Evolutionary conservation across 2,329 filamentous ascomycete species (phyloP).

Genomic region (Orbilia javanica): DNA sequence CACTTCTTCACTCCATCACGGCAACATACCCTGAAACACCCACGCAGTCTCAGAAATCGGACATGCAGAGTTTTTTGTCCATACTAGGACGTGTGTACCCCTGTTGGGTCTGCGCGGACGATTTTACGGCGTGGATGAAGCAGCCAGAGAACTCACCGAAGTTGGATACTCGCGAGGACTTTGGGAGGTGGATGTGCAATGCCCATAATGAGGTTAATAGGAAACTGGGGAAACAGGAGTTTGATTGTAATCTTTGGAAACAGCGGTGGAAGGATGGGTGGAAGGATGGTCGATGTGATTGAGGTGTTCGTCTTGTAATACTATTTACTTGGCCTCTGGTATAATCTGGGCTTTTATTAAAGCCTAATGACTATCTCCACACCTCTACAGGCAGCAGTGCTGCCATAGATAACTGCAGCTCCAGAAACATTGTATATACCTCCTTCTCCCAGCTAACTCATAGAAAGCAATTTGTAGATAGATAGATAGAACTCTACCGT

Average conservation of each 20-base stretch:
- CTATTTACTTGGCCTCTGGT: not conserved
- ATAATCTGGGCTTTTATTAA: not conserved
- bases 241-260: conserved; percentile 89
- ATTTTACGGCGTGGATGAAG: conserved; percentile 85
- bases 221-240: conserved; percentile 89
- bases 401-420: not conserved
- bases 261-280: conserved; percentile 95
- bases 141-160: conserved; percentile 71
- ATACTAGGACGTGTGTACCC: conserved; percentile 90
- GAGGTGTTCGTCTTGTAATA: conserved; percentile 55
- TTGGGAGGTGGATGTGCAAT: conserved; percentile 85
- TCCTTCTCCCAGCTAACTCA: not conserved
- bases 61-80: conserved; percentile 81
- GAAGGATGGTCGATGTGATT: conserved; percentile 76
- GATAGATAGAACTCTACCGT: not conserved
- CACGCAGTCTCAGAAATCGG: conserved; percentile 76
- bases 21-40: conserved; percentile 84
- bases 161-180: conserved; percentile 74
- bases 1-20: conserved; percentile 89
- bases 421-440: not conserved
- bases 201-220: conserved; percentile 88
- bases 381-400: not conserved
- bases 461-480: not conserved
- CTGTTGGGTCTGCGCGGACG: conserved; percentile 94
- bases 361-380: not conserved